Evolutionary conservation across 1,139 yeast species (phyloP), one percentile per base, ranked within the genome.

Genomic region (Yueomyces sp.): DNA sequence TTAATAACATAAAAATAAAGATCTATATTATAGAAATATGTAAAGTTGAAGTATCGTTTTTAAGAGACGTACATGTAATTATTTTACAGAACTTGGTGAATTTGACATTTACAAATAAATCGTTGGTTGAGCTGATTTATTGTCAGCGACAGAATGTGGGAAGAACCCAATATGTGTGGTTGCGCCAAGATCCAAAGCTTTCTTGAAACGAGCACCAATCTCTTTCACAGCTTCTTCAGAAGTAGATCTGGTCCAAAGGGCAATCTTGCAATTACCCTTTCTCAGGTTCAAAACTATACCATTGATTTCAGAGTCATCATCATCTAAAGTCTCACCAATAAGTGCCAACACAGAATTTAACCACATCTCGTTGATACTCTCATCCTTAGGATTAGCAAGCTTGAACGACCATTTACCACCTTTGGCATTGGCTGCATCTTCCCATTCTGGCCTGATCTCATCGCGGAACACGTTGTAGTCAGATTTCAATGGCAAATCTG

Each of bases 361-460:
- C 98, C 98, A 91, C 60, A 86, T 74, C 53, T 87, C 95, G 64
- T 89, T 93, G 61, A 86, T 80, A 47, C 77, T 77, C 46, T 67
- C 65, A 47, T 71, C 70, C 50, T 74, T 81, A 53, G 19, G 26
- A 31, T 76, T 75, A 64, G 72, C 79, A 67, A 81, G 78, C 64
- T 76, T 80, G 67, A 77, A 84, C 37, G 85, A 75, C 95, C 96
- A 89, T 68, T 85, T 86, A 58, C 98, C 98, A 61, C 98, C 98
- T 55, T 79, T 73, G 49, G 87, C 66, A 68, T 91, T 91, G 53
- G 78, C 75, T 44, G 69, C 73, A 66, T 91, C 97, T 72, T 91
- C 98, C 98, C 98, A 91, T 71, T 91, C 97, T 44, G 98, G 98
- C 64, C 87, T 82, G 57, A 91, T 79, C 44, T 91, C 95, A 62